Base-by-base conservation (phyloP, 1,284 basidiomycete species). In the Rhodotorula glutinis region DNA sequence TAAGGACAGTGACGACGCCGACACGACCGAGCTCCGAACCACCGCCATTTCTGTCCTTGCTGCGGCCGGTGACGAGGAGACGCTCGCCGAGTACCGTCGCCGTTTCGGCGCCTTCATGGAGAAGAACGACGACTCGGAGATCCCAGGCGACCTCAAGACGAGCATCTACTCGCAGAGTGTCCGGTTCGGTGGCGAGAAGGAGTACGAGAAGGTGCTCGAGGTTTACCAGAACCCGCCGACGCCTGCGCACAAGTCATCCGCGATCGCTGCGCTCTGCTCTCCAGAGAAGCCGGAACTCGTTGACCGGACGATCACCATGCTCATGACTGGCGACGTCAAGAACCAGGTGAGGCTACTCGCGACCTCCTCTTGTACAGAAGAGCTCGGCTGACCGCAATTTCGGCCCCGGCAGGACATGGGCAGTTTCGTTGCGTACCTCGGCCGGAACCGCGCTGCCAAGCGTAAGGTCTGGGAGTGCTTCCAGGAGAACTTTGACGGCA, bases 91-190 rank as follows among this genome's bases (percentile, higher is more conserved):
- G 69, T 44, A 64, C 41, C 49, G 49, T 23, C 92, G 95, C 76
- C 84, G 88, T 2, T 85, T 90, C 74, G 87, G 30, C 4, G 40
- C 88, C 0, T 83, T 96, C 43, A 85, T 91, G 44, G 87, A 88
- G 76, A 89, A 91, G 38, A 91, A 91, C 3, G 85, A 90, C 75
- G 82, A 85, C 60, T 84, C 88, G 69, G 84, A 27, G 25, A 51
- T 91, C 44, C 90, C 90, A 73, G 87, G 87, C 70, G 86, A 88
- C 11, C 82, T 97, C 71, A 86, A 84, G 30, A 81, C 94, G 57
- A 82, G 90, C 67, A 83, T 69, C 21, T 51, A 66, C 43, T 53
- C 46, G 8, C 25, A 47, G 17, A 38, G 43, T 3, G 51, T 62
- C 29, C 51, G 43, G 52, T 55, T 64, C 41, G 66, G 59, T 21